Percentiles rank a stretch among this genome's conserved stretches.
These are phyloP conservation scores for Albatrellus ellisii DNA, from an alignment of 768 basidiomycete genomes.

Conservation along the genomic window DNA sequence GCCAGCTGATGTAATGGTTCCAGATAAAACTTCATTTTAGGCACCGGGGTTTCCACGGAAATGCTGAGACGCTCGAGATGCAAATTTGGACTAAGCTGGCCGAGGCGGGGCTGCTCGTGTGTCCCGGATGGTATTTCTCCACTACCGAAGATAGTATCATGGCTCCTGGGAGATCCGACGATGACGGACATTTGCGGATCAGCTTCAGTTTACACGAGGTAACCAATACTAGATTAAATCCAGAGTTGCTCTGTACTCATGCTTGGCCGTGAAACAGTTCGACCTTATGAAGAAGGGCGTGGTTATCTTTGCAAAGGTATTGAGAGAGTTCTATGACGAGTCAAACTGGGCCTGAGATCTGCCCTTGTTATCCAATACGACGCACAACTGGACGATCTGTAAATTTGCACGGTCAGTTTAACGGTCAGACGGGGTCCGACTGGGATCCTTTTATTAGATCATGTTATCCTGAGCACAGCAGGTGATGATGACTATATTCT, in stretches of 20 bases:
- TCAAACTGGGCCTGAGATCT: not conserved
- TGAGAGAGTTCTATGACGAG: slow-evolving; percentile 5
- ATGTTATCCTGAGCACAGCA: no score
- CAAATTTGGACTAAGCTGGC: slow-evolving; percentile 50
- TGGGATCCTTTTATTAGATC: no score
- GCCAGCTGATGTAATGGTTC: no score
- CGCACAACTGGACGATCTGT: no score
- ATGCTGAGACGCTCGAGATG: slow-evolving; percentile 33
- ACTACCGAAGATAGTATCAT: slow-evolving; percentile 16
- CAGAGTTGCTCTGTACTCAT: not conserved
- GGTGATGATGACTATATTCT: no score
- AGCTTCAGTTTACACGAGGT: slow-evolving; percentile 45
- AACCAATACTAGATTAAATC: slow-evolving; percentile 9
- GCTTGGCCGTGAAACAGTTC: not conserved
- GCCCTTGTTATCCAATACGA: not conserved
- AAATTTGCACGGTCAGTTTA: no score
- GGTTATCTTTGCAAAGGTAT: slow-evolving; percentile 7
- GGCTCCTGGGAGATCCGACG: slow-evolving; percentile 11
- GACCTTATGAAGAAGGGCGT: slow-evolving; percentile 14
- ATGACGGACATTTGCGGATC: slow-evolving; percentile 40
- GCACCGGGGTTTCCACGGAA: no score
- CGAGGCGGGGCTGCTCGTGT: slow-evolving; percentile 48
- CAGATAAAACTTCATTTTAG: no score
- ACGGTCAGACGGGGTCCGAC: no score
- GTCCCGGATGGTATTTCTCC: slow-evolving; percentile 44